Conservation (phyloP, 2,329 filamentous ascomycete species). For the Penicillium sp. region DNA sequence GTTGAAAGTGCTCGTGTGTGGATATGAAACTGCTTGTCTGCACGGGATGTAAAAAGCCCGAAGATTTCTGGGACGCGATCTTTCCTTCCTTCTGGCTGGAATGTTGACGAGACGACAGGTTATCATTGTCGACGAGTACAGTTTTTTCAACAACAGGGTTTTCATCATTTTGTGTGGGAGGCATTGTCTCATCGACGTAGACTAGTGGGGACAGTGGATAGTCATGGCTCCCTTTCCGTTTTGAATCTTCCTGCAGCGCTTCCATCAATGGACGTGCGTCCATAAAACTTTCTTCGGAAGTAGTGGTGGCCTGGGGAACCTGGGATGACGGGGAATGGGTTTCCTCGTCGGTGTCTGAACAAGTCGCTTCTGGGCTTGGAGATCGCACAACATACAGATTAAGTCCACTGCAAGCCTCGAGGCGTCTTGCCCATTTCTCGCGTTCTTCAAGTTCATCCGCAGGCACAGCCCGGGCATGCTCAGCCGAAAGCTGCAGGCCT, state of each 20-base stretch:
- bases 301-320: background rate
- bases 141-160: background rate
- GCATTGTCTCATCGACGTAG: slow-evolving; percentile 15
- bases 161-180: background rate
- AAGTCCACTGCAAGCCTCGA: slow-evolving; percentile 47
- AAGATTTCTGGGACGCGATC: background rate
- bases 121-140: slow-evolving; percentile 17
- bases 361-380: slow-evolving; percentile 18
- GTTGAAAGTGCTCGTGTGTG: background rate
- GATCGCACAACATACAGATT: slow-evolving; percentile 22
- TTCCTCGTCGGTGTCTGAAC: slow-evolving; percentile 12
- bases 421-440: slow-evolving; percentile 50
- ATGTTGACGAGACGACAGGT: slow-evolving; percentile 15
- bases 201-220: slow-evolving; percentile 11
- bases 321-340: background rate
- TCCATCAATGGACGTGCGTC: background rate
- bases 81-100: slow-evolving; percentile 6
- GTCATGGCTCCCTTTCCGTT: too few relatives aligned
- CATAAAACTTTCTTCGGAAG: background rate
- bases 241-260: background rate
- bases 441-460: slow-evolving; percentile 53
- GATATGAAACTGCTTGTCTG: background rate
- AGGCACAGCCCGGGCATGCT: slow-evolving; percentile 45
- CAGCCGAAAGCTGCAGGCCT: slow-evolving; percentile 60
- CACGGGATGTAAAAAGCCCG: too few relatives aligned